phyloP scores from a whole-genome alignment of 2,329 filamentous ascomycete genomes.

The Xylariomycetidae sp. region DNA sequence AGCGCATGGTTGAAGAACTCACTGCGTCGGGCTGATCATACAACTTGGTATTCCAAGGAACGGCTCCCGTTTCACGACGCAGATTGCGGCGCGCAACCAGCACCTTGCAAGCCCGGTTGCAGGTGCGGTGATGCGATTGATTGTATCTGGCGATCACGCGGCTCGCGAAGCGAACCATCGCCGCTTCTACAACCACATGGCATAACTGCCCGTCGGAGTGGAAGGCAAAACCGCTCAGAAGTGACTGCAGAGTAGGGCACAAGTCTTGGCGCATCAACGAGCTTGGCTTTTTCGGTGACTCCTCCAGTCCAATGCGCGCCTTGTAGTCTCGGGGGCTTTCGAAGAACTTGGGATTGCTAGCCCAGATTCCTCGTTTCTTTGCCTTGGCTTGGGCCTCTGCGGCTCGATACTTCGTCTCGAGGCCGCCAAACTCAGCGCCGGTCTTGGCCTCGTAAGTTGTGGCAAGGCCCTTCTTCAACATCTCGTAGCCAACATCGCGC shows the following conservation, averaged over 20 bases:
- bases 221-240: too few relatives aligned
- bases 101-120: background rate
- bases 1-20: constrained; percentile 1
- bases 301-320: constrained; percentile 36
- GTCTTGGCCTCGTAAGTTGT: constrained; percentile 91
- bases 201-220: too few relatives aligned
- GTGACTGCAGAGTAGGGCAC: too few relatives aligned
- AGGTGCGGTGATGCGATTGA: background rate
- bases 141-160: constrained; percentile 1
- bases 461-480: constrained; percentile 79
- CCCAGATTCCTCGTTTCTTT: constrained; percentile 70
- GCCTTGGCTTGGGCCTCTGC: constrained; percentile 62
- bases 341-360: constrained; percentile 51
- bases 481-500: constrained; percentile 79
- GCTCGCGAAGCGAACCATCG: constrained; percentile 1
- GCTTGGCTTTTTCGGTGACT: constrained; percentile 14
- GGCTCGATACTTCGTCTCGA: constrained; percentile 56
- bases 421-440: constrained; percentile 80
- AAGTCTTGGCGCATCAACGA: constrained; percentile 5
- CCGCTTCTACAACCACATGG: too few relatives aligned
- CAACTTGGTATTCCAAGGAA: constrained; percentile 5
- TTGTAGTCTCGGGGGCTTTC: constrained; percentile 92
- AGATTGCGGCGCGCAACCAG: constrained; percentile 1
- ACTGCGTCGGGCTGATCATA: constrained; percentile 3
- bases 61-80: constrained; percentile 5